phyloP scores from a whole-genome alignment of 2,329 filamentous ascomycete genomes.

The Catunica adiposa region DNA sequence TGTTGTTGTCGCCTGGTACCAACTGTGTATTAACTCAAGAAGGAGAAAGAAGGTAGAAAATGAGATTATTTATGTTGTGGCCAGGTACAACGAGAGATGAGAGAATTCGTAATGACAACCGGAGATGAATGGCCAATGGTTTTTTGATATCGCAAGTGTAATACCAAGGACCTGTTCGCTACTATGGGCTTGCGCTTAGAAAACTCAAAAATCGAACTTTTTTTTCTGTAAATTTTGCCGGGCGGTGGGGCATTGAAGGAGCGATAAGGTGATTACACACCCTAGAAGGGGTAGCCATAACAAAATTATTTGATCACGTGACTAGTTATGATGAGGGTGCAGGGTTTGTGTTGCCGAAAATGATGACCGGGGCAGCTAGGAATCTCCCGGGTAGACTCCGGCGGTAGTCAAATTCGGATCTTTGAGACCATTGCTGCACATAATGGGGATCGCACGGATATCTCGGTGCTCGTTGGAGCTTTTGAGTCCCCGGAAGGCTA shows the following conservation, averaged over 20 bases:
- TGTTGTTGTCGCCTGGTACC: background rate
- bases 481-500: background rate
- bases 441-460: background rate
- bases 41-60: background rate
- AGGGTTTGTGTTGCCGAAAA: background rate
- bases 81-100: no score
- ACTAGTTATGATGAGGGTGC: background rate
- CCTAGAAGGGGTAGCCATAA: background rate
- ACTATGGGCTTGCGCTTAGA: background rate
- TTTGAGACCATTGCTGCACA: background rate
- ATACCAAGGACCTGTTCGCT: no score
- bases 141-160: no score
- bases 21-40: background rate
- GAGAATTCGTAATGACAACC: no score
- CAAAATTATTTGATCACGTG: slow-evolving; percentile 6
- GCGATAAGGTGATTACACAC: slow-evolving; percentile 12
- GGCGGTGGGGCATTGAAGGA: slow-evolving; percentile 11
- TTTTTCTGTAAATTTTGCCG: slow-evolving; percentile 13
- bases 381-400: background rate
- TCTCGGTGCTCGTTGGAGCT: background rate
- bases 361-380: background rate
- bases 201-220: background rate
- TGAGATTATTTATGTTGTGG: background rate
- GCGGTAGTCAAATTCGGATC: background rate
- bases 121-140: background rate